Evolutionary conservation across 73 alveolate genomes (phyloP).

Genomic region (Symbiodinium natans): DNA sequence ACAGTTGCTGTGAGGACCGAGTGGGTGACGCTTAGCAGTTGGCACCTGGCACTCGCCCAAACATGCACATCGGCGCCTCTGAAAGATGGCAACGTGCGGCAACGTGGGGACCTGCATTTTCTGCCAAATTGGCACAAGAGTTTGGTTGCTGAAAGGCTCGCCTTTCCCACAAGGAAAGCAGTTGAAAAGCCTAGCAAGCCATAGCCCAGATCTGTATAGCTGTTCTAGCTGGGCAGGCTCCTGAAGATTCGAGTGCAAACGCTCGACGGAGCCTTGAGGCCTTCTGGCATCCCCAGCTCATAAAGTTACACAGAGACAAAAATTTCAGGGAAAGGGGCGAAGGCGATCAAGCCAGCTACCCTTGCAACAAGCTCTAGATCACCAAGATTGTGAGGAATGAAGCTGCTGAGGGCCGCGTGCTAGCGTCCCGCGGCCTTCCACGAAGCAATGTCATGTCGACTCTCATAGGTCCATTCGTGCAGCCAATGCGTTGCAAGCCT

Average conservation of each 20-base stretch:
- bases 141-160: not conserved
- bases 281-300: conserved; percentile 17
- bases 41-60: too few species aligned
- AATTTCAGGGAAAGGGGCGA: not conserved
- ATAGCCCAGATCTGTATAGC: too few species aligned
- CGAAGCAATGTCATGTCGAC: not conserved
- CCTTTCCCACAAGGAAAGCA: not conserved
- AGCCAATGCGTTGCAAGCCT: too few species aligned
- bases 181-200: too few species aligned
- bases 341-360: not conserved
- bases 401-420: not conserved
- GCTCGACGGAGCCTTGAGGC: conserved; percentile 5
- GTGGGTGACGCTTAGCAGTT: too few species aligned
- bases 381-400: too few species aligned
- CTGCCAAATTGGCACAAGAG: not conserved
- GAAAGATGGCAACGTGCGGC: too few species aligned
- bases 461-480: not conserved
- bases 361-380: not conserved
- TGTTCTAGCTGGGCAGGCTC: not conserved
- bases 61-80: too few species aligned
- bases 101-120: not conserved
- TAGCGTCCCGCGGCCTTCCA: conserved; percentile 51
- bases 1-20: too few species aligned
- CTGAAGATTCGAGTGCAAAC: conserved; percentile 6
- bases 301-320: not conserved